Conservation (phyloP, 2,329 filamentous ascomycete genomes). For the Colletotrichum sp. region DNA sequence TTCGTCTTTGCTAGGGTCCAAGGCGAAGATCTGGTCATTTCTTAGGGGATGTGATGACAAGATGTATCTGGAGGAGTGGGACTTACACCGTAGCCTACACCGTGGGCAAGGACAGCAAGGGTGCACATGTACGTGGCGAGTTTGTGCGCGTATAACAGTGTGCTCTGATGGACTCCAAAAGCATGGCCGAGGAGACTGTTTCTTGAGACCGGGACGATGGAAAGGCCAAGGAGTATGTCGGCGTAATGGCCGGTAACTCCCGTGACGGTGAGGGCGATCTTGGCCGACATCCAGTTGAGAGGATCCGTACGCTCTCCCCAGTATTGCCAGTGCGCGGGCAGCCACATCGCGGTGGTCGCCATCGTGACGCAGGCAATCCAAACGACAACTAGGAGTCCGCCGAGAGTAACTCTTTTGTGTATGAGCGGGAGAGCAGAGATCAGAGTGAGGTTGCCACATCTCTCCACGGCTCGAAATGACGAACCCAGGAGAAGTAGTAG, state of each 20-base stretch:
- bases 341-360: slow-evolving; percentile 10
- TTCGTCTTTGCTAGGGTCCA: background rate
- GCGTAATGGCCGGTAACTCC: slow-evolving; percentile 21
- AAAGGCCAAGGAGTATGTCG: slow-evolving; percentile 16
- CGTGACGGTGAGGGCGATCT: slow-evolving; percentile 11
- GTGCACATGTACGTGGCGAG: slow-evolving; percentile 1
- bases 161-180: slow-evolving; percentile 19
- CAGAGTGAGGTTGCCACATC: background rate
- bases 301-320: slow-evolving; percentile 13
- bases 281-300: slow-evolving; percentile 11
- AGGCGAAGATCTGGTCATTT: background rate
- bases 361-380: slow-evolving; percentile 12
- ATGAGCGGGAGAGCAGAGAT: background rate
- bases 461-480: background rate
- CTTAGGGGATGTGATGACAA: background rate
- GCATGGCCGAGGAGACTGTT: slow-evolving; percentile 18
- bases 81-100: slow-evolving; percentile 18
- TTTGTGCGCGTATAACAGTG: slow-evolving; percentile 19
- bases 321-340: background rate
- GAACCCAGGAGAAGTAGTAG: background rate
- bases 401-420: background rate
- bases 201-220: slow-evolving; percentile 19
- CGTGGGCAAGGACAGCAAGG: slow-evolving; percentile 2
- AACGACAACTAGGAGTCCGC: background rate
- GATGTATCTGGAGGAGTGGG: rapidly evolving